Base-by-base conservation (phyloP, 2,329 filamentous ascomycete genomes). In the Colletotrichum lupini region DNA sequence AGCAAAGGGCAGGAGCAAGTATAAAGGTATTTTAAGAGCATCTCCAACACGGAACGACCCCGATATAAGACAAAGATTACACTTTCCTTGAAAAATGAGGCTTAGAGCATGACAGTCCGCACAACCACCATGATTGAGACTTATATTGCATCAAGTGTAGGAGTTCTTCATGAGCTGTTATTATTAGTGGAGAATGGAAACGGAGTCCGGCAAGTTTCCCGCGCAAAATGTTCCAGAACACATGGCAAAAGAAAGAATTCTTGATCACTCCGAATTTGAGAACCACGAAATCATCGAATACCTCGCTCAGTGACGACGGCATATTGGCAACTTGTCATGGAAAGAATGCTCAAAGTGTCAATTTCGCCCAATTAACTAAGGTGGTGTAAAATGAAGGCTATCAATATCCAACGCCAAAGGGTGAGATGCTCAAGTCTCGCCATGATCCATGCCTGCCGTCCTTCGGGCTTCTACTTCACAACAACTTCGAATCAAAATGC, bases 401-500 rank as follows among this genome's bases (percentile, higher is more conserved):
- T n/a, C 11, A 35, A 63, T 46, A 19, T 46, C 42, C 42, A 63
- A 63, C 61, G 61, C 61, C 61, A 16, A 35, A 35, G 14, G 19
- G 5, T 55, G 28, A 63, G 28, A 63, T 63, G n/a, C 7, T 24
- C 11, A 5, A 42, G 37, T 37, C 32, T 53, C 42, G 11, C 49
- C 60, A 24, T 35, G n/a, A 63, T 8, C 19, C 46, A 4, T 26
- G n/a, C 28, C 22, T 28, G n/a, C 42, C 6, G 42, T 46, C 42
- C 19, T 46, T n/a, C 16, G 7, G 14, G 7, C 60, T 35, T 42
- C 12, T 2, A 37, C 26, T 22, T 32, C 30, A 8, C 8, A 11
- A 32, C 30, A 26, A 14, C 19, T 19, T 2, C 26, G 30, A 37
- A n/a, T 55, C 22, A 65, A 22, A 65, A 65, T 3, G 78, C 77